Evolutionary conservation across 208 protist genomes (phyloP), one percentile per base, ranked within the genome.

Genomic region (Phytomonas francai): DNA sequence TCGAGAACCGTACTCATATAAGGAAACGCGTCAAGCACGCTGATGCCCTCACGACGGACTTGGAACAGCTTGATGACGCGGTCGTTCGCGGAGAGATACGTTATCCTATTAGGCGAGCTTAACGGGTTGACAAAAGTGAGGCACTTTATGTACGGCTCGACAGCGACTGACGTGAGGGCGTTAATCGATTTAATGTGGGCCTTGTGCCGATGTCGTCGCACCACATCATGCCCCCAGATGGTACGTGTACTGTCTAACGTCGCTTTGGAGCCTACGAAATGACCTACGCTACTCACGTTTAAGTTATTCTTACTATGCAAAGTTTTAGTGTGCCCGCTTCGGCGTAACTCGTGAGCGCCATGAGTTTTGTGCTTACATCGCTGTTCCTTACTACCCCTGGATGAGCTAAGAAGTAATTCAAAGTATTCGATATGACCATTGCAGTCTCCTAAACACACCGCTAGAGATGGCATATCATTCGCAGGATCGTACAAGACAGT

Each of bases 11-110:
- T 67, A 29, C 0, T 82, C 83, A 95, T 88, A 27, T 65, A 63
- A 7, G 87, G 79, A 70, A 95, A 95, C 22, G 78, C 84, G 51
- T 83, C 78, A 66, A 92, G 86, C 12, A 80, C 78, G 9, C 77
- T 80, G 69, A 95, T 85, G 65, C 86, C 89, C 28, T 92, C 83
- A 25, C 89, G 84, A 25, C 78, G 87, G 33, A 95, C 84, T 54
- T 88, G 87, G 69, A 93, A 95, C 0, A 95, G 74, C 72, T 95
- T 95, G 60, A 95, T 89, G 11, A 91, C 81, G 2, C 85, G 81
- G 71, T 95, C 86, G 71, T 90, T 95, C n/a, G 89, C 83, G 27
- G 87, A 85, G 30, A 95, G 74, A 72, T 95, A 95, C 67, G 83
- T 92, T 30, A 93, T 78, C 63, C 80, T 90, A 74, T 77, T 91